Percentiles rank a stretch among this genome's conserved stretches.
Conservation (phyloP, 352 stramenopile genomes). For the Pythium plurisporium region DNA sequence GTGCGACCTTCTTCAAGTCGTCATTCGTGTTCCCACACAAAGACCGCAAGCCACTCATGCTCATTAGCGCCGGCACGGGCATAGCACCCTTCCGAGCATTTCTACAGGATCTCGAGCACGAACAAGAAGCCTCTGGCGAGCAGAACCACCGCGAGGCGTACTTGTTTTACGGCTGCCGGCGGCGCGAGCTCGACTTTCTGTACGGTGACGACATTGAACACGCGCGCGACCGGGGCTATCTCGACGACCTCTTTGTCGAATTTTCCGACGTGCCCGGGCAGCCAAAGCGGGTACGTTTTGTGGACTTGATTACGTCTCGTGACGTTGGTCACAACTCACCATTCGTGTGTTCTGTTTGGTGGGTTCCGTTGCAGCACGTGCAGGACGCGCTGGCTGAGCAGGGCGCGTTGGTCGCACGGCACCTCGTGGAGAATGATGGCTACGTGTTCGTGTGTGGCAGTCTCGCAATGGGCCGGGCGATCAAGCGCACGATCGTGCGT, state of each 20-base stretch:
- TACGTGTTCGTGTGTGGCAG: constrained; percentile 81
- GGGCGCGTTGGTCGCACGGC: constrained; percentile 45
- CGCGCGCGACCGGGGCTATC: constrained; percentile 32
- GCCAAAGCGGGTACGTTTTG: constrained; percentile 45
- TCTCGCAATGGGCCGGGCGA: constrained; percentile 66
- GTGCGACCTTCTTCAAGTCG: constrained; percentile 65
- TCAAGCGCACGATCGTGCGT: constrained; percentile 55
- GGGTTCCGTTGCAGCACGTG: constrained; percentile 45
- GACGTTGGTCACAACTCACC: neutral
- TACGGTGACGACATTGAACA: constrained; percentile 61
- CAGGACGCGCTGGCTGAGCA: constrained; percentile 60
- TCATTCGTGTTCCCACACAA: constrained; percentile 71
- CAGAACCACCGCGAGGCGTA: constrained; percentile 43
- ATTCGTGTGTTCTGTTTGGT: neutral
- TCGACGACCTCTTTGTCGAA: constrained; percentile 51
- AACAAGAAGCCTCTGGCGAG: constrained; percentile 24
- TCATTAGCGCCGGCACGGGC: constrained; percentile 74
- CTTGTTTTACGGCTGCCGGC: constrained; percentile 75
- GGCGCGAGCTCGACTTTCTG: constrained; percentile 54
- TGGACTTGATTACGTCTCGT: neutral
- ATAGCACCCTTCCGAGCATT: constrained; percentile 83
- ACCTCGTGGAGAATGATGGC: constrained; percentile 50
- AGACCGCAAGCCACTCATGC: constrained; percentile 57
- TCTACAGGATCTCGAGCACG: constrained; percentile 66
- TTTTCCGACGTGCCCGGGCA: constrained; percentile 42